Conservation (phyloP, 306 rosid species). For the Benincasa hispida region DNA sequence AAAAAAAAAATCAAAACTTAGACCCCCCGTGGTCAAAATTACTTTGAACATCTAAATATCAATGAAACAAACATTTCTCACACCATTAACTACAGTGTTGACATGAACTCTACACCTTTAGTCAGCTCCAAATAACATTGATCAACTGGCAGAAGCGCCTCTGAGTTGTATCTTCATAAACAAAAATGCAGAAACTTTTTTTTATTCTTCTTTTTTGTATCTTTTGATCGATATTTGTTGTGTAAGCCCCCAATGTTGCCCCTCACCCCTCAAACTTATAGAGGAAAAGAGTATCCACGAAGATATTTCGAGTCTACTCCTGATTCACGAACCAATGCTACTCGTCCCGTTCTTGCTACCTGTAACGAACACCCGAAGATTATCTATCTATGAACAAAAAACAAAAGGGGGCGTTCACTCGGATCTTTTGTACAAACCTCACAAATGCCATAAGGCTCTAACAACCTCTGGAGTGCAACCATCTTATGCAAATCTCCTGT, state of each 20-base stretch:
- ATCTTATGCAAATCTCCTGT: slow-evolving; percentile 47
- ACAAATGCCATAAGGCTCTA: slow-evolving; percentile 47
- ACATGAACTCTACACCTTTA: not conserved
- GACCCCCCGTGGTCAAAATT: not conserved
- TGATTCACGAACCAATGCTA: slow-evolving; percentile 37
- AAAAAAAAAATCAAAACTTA: not conserved
- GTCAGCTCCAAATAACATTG: not conserved
- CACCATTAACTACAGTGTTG: not conserved
- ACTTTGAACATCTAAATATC: not conserved
- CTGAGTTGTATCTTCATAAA: not conserved
- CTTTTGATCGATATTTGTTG: not conserved
- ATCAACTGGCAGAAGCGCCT: not conserved
- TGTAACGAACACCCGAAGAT: not conserved
- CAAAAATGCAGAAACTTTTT: not conserved
- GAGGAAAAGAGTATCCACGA: slow-evolving; percentile 41
- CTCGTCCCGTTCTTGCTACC: slow-evolving; percentile 52
- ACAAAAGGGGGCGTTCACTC: not conserved
- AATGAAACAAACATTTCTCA: not conserved
- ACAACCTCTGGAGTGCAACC: slow-evolving; percentile 49
- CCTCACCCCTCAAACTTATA: not conserved
- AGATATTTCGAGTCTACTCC: slow-evolving; percentile 45
- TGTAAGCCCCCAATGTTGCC: not conserved
- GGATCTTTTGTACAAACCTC: slow-evolving; percentile 29
- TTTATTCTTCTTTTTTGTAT: not conserved
- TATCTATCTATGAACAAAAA: not conserved